Conservation (phyloP, 2,329 filamentous ascomycete genomes). For the Epicoccum nigrum region DNA sequence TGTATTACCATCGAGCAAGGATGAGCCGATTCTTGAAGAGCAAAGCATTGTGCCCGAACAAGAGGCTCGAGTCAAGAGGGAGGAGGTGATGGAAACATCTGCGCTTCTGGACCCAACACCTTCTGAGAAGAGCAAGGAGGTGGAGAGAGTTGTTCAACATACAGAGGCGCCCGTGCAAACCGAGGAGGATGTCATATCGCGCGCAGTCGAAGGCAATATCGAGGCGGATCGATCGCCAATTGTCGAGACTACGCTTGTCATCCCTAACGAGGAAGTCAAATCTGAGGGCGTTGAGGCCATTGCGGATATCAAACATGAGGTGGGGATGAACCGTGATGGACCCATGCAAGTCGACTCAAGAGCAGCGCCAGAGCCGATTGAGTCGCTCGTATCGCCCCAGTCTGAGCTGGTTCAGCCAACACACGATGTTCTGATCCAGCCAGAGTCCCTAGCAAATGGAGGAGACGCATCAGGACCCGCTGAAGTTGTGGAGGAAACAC, state of each 20-base stretch:
- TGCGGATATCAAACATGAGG: too few relatives aligned
- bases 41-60: background rate
- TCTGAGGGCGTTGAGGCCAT: too few relatives aligned
- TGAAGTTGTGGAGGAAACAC: slow-evolving; percentile 12
- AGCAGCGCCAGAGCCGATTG: background rate
- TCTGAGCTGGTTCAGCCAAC: background rate
- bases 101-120: slow-evolving; percentile 25
- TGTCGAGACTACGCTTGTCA: too few relatives aligned
- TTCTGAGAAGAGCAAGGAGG: slow-evolving; percentile 45
- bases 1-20: background rate
- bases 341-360: too few relatives aligned
- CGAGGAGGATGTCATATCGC: too few relatives aligned
- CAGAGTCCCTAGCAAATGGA: background rate
- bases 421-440: background rate
- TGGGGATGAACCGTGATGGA: too few relatives aligned
- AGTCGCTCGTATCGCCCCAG: background rate
- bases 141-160: slow-evolving; percentile 25
- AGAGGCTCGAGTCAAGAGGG: background rate
- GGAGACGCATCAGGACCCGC: slow-evolving; percentile 3
- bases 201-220: too few relatives aligned
- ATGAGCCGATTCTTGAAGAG: background rate
- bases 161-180: background rate
- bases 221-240: too few relatives aligned
- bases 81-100: slow-evolving; percentile 8
- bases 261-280: too few relatives aligned